Conservation (phyloP, 495 filamentous ascomycete genomes). For the Aspergillus leporis region DNA sequence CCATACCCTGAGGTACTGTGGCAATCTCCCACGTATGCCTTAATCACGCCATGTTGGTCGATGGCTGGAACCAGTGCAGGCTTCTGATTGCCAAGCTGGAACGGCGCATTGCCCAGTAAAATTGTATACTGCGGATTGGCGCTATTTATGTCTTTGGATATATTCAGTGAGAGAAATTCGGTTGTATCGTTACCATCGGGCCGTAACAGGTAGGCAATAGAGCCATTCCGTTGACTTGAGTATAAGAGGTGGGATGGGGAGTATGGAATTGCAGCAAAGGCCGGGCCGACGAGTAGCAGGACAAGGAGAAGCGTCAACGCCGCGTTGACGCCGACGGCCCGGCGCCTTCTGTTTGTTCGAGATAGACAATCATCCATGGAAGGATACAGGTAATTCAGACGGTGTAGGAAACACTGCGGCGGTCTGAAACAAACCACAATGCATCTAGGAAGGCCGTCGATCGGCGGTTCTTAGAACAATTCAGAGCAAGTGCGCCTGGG, state of each 20-base stretch:
- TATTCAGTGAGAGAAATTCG: conserved; percentile 63
- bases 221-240: conserved; percentile 48
- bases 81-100: conserved; percentile 45
- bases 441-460: conserved; percentile 21
- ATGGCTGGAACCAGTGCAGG: conserved; percentile 64
- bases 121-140: conserved; percentile 54
- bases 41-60: conserved; percentile 64
- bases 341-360: conserved; percentile 18
- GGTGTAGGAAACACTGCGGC: conserved; percentile 9
- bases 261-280: conserved; percentile 62
- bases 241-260: conserved; percentile 68
- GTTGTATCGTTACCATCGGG: conserved; percentile 42
- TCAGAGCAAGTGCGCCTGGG: conserved; percentile 16
- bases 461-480: conserved; percentile 16
- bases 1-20: conserved; percentile 36
- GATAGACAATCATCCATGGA: conserved; percentile 23
- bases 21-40: conserved; percentile 72
- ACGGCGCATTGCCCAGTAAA: conserved; percentile 65
- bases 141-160: conserved; percentile 55
- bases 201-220: conserved; percentile 61
- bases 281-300: conserved; percentile 22
- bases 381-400: conserved; percentile 13
- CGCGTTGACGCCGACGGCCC: conserved; percentile 20
- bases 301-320: conserved; percentile 20
- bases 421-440: conserved; percentile 14